A percentile compares a stretch with the other conserved stretches of the same genome.
Conservation (phyloP, 768 basidiomycete species). For the Suillus decipiens region DNA sequence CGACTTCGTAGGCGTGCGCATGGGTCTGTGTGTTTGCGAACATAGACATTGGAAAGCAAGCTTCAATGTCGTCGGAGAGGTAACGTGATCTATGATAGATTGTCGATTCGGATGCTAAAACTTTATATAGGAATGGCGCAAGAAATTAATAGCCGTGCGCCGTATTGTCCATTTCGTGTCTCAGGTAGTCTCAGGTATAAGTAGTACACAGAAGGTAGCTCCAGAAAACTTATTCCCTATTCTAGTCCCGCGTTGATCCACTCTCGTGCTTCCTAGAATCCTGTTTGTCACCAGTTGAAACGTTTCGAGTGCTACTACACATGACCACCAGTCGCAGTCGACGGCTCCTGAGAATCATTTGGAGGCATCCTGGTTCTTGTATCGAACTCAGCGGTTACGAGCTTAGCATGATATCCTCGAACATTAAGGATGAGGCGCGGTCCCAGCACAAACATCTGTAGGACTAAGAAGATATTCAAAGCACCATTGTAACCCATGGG, state of each 20-base stretch:
- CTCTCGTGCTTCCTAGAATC: background rate
- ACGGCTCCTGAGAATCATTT: background rate
- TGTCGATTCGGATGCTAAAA: background rate
- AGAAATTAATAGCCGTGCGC: background rate
- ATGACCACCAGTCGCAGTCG: background rate
- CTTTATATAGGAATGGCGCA: background rate
- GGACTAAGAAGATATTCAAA: background rate
- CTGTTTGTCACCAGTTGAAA: background rate
- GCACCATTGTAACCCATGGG: background rate
- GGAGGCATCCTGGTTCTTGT: background rate
- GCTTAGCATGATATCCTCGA: conserved; percentile 1
- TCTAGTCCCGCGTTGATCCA: background rate
- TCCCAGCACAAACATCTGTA: conserved; percentile 3
- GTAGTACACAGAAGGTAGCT: background rate
- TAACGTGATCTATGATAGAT: conserved; percentile 1
- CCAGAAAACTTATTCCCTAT: background rate
- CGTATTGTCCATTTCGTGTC: background rate
- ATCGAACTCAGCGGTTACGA: background rate
- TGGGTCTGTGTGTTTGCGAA: conserved; percentile 28
- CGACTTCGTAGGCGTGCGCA: conserved; percentile 73
- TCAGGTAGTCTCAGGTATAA: background rate
- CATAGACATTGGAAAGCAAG: conserved; percentile 15
- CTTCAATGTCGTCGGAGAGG: background rate
- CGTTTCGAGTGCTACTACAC: background rate
- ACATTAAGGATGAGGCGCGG: conserved; percentile 1